A percentile compares a stretch with the other conserved stretches of the same genome.
Evolutionary conservation across 306 rosid species (phyloP).

Genomic region (Elaeagnus macrophylla): DNA sequence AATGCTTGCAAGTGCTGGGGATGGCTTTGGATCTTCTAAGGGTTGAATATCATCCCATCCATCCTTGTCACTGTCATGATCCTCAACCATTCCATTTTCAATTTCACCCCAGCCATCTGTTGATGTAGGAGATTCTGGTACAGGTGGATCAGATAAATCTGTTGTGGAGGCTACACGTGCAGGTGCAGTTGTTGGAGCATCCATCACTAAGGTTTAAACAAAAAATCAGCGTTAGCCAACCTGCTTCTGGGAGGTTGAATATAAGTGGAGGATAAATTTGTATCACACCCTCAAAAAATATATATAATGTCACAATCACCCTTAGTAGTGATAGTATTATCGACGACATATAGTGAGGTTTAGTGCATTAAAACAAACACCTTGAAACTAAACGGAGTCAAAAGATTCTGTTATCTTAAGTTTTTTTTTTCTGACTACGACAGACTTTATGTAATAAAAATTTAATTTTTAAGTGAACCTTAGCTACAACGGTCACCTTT

Average conservation of each 20-base stretch:
- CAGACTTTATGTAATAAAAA: no score
- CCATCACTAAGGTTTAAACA: conserved; percentile 41
- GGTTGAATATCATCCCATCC: conserved; percentile 97
- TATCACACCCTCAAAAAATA: no score
- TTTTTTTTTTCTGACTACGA: no score
- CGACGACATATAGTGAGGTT: no score
- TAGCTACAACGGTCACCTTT: no score
- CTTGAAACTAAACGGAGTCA: not conserved
- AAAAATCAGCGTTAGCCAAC: conserved; percentile 11
- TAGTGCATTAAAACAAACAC: no score
- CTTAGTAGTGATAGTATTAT: no score
- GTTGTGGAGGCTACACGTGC: conserved; percentile 44
- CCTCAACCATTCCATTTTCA: conserved; percentile 72
- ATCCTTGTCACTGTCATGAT: conserved; percentile 65
- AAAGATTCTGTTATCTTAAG: not conserved
- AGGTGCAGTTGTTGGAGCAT: conserved; percentile 53
- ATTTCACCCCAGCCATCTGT: conserved; percentile 98
- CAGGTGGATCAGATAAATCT: conserved; percentile 59
- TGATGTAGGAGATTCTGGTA: conserved; percentile 76
- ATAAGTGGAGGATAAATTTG: no score
- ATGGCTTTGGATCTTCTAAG: conserved; percentile 66
- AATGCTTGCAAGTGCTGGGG: conserved; percentile 69
- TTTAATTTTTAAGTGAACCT: no score
- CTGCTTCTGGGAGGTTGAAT: conserved; percentile 2
- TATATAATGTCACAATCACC: no score